Percentiles rank a stretch among this genome's conserved stretches.
Conservation (phyloP, 208 protist genomes). For the Naegleria fowleri region DNA sequence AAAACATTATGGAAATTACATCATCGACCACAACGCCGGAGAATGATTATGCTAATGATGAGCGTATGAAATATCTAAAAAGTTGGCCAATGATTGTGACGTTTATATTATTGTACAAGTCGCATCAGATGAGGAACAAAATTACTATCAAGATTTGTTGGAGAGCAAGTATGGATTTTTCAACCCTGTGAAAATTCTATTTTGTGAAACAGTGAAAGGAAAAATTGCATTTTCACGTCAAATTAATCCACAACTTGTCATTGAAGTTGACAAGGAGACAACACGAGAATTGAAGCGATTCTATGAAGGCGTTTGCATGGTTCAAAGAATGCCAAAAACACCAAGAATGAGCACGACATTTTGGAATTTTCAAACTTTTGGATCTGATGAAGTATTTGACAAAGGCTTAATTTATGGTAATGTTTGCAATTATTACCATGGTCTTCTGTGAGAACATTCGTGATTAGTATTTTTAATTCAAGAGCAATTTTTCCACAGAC, state of each 20-base stretch:
- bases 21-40: too few species aligned
- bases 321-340: background rate
- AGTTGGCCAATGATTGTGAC: background rate
- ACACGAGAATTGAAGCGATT: background rate
- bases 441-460: too few species aligned
- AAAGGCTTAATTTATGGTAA: too few species aligned
- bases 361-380: background rate
- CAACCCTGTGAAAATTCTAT: background rate
- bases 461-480: too few species aligned
- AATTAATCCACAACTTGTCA: background rate
- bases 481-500: too few species aligned
- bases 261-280: background rate
- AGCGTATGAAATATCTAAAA: background rate
- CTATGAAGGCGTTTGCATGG: background rate
- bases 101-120: background rate
- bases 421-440: too few species aligned
- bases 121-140: background rate
- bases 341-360: background rate
- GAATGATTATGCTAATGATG: background rate
- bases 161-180: background rate
- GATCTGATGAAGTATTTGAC: too few species aligned
- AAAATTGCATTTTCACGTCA: background rate
- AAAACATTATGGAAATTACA: background rate
- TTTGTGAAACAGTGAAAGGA: background rate
- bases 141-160: background rate